These are phyloP conservation scores for Paraphaeosphaeria minitans DNA, from an alignment of 2,329 filamentous ascomycete genomes.

Conservation along the genomic window DNA sequence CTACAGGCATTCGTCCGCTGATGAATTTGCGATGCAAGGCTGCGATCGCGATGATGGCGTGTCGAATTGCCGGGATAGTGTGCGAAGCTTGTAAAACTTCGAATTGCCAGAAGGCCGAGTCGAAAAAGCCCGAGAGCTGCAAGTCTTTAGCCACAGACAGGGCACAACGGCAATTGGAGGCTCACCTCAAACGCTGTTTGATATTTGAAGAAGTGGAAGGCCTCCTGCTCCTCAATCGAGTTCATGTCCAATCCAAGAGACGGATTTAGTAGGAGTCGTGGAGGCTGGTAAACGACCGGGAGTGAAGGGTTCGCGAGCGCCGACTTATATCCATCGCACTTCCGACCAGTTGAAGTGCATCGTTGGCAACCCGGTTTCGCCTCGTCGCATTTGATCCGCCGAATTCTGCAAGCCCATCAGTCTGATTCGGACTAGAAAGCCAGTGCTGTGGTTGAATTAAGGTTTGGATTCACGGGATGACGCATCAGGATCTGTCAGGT, in stretches of 20 bases:
- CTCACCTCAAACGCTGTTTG: conserved; percentile 28
- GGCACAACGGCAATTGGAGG: no score
- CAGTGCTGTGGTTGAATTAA: conserved; percentile 10
- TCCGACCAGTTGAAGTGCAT: conserved; percentile 39
- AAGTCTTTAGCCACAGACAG: background rate
- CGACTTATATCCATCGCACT: conserved; percentile 37
- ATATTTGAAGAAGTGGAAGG: conserved; percentile 38
- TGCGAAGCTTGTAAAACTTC: conserved; percentile 41
- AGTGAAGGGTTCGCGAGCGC: background rate
- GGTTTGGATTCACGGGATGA: background rate
- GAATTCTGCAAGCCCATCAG: conserved; percentile 28
- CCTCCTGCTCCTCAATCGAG: conserved; percentile 30
- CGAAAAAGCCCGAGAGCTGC: conserved; percentile 34
- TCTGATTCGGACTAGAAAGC: background rate
- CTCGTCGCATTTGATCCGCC: conserved; percentile 43
- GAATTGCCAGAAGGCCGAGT: conserved; percentile 39
- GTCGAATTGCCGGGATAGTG: conserved; percentile 34
- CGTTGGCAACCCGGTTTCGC: conserved; percentile 36
- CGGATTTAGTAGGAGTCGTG: conserved; percentile 19
- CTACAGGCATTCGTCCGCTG: conserved; percentile 25
- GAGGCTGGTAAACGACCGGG: conserved; percentile 15
- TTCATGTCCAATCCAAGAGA: conserved; percentile 22
- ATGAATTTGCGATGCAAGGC: conserved; percentile 42
- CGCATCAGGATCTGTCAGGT: conserved; percentile 1
- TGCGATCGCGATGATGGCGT: conserved; percentile 38